Evolutionary conservation across 1,284 basidiomycete genomes (phyloP), one percentile per base, ranked within the genome.

Genomic region (Trametes versicolor): DNA sequence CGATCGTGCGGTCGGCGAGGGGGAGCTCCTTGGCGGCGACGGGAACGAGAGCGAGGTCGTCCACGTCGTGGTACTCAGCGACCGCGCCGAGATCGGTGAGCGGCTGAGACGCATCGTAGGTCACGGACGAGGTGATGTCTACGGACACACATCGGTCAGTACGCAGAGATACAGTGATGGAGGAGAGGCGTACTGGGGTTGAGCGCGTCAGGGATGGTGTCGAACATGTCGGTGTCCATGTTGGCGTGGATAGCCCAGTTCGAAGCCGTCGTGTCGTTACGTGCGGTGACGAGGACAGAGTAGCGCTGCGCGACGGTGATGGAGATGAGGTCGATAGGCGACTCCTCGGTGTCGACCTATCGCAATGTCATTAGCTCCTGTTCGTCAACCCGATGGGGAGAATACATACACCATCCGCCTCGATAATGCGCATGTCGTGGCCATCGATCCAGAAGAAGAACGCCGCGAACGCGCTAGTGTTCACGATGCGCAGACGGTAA

Each of bases 191-290:
- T 69, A 93, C 93, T 97, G 4, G 92, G 85, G 66, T 91, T 84
- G 32, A 98, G 84, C 7, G 80, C 79, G 41, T 83, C 79, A 0
- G 96, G 95, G 19, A 96, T 82, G 0, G 73, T 81, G 76, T 97
- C 96, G 77, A 97, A 97, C 95, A 96, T 96, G 70, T 79, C 81
- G 1, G 83, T 85, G 74, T 96, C 94, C 87, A 98, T 94, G 82
- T 95, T 94, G 27, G 93, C 92, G 74, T 96, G 95, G 67, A 99
- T 88, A 49, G 87, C 88, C 88, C 91, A 99, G 82, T 98, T 98
- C 19, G 29, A 32, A 8, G 85, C 79, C 17, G 81, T 81, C 0
- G 93, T 92, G 72, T 96, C 93, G 77, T 96, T 95, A 62, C 92
- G 88, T 12, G 97, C 96, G 23, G 90, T 92, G 55, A 98, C 94